Base-by-base conservation (phyloP, 306 rosid species). In the Argentina anserina region DNA sequence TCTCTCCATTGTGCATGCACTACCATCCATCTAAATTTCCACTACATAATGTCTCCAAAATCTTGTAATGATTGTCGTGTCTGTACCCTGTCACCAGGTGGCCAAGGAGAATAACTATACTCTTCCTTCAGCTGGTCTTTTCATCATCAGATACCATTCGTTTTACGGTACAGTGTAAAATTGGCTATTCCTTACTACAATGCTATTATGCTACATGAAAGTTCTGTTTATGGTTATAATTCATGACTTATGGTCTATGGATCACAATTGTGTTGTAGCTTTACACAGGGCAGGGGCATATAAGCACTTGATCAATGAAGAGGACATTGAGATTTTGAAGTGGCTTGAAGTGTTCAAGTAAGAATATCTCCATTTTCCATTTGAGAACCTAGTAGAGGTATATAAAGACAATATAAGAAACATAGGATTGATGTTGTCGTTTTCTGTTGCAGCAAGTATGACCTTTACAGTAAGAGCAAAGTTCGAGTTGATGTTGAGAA, bases 391-490 rank as follows among this genome's bases (percentile, higher is more conserved):
- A 26, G 34, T 12, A 9, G 53, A 21, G n/a, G n/a, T 18, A 3
- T n/a, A 31, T 25, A 13, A 15, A 60, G 23, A 29, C 1, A 60
- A 6, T 12, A 26, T 28, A 59, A 3, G 21, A 59, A 11, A 11
- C 13, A 33, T 45, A 25, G 17, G 17, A n/a, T 67, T 17, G 4
- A 5, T 40, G n/a, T n/a, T n/a, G n/a, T n/a, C n/a, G n/a, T 28
- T 9, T 40, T 39, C 26, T 21, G 7, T 50, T 77, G 76, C 76
- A 71, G 81, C 72, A 77, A 77, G 53, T 77, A 77, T 50, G 81
- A 77, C 49, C 81, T 77, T 40, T 77, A 77, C 67, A 77, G 81
- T 40, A 77, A 77, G 67, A 77, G 81, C 81, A 77, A 77, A 64
- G 81, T 77, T 64, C 36, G 67, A 17, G 23, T 77, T 64, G 81